Evolutionary conservation across 2,329 filamentous ascomycete species (phyloP).

Genomic region (Epichloe glyceriae): DNA sequence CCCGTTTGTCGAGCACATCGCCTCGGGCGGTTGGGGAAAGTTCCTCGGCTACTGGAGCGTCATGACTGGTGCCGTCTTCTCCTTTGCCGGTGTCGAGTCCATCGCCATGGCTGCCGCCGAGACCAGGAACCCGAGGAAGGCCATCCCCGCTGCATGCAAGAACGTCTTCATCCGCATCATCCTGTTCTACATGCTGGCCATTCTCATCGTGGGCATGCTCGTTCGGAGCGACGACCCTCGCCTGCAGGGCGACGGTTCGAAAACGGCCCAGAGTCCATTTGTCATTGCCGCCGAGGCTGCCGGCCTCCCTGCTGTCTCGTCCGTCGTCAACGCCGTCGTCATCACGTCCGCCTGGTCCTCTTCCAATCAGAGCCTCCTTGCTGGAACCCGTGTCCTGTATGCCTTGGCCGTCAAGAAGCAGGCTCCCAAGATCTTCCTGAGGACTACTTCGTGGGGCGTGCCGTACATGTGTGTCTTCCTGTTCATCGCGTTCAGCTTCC

Average conservation of each 20-base stretch:
- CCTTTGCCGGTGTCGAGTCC: constrained; percentile 52
- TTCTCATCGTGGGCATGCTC: constrained; percentile 58
- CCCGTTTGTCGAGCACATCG: constrained; percentile 54
- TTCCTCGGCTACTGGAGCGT: constrained; percentile 56
- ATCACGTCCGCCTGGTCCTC: constrained; percentile 55
- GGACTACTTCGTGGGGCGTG: constrained; percentile 47
- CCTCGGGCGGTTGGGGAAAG: constrained; percentile 40
- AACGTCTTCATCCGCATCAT: constrained; percentile 46
- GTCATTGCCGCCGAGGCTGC: constrained; percentile 60
- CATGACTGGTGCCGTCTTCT: constrained; percentile 51
- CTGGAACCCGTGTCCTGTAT: constrained; percentile 56
- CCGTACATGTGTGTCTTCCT: constrained; percentile 46
- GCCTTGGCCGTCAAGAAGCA: constrained; percentile 54
- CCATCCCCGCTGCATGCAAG: constrained; percentile 41
- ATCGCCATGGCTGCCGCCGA: constrained; percentile 50
- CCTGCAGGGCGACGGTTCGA: constrained; percentile 32
- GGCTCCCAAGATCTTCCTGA: constrained; percentile 48
- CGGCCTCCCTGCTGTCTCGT: constrained; percentile 52
- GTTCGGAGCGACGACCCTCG: constrained; percentile 45
- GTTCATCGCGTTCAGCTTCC: constrained; percentile 39
- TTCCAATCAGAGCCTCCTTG: constrained; percentile 49
- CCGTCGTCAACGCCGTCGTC: constrained; percentile 65
- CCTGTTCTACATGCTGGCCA: constrained; percentile 50
- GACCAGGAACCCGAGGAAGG: constrained; percentile 39
- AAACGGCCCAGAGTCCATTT: constrained; percentile 40